Base-by-base conservation (phyloP, 495 filamentous ascomycete genomes). In the Neurospora sp. region DNA sequence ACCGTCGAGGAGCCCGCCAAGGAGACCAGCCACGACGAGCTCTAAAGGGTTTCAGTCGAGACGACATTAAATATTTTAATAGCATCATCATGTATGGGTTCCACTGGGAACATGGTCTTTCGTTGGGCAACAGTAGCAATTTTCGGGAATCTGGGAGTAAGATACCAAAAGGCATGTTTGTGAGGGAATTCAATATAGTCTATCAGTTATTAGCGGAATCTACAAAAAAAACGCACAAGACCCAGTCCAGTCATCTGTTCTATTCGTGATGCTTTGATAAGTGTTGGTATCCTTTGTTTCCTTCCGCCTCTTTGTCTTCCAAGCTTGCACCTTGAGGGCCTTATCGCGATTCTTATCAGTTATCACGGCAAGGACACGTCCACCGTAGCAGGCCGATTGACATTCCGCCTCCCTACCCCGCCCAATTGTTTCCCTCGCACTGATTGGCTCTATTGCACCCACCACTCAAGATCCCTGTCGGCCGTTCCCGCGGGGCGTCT, bases 11-110 rank as follows among this genome's bases (percentile, higher is more conserved):
- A 83, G 79, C 77, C 78, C 74, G 82, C 82, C 20, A 80, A 87
- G 78, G 81, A 81, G 74, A 79, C 82, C 40, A 80, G 79, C 39
- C 89, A 92, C 75, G 91, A 92, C 75, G 91, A 93, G 82, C 84
- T 93, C 83, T 93, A 89, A 83, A 82, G 70, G 75, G 48, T 31
- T 16, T 42, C 48, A 31, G 11, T 61, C 22, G 48, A 61, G 22
- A 59, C 48, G 22, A 22, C 10, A 61, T 61, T 66, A 66, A 35
- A 3, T 66, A 35, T 66, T 66, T 66, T 66, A 66, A 66, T 66
- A 66, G 22, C 53, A 66, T 59, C 27, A 66, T 35, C 27, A 66
- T 31, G 9, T 18, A 66, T 66, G 53, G 53, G 27, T 31, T 66
- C 35, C 27, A 35, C 53, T 35, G 53, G 27, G 53, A 66, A 66